Evolutionary conservation across 306 rosid genomes (phyloP), one percentile per base, ranked within the genome.

Genomic region (Prunus salicina): DNA sequence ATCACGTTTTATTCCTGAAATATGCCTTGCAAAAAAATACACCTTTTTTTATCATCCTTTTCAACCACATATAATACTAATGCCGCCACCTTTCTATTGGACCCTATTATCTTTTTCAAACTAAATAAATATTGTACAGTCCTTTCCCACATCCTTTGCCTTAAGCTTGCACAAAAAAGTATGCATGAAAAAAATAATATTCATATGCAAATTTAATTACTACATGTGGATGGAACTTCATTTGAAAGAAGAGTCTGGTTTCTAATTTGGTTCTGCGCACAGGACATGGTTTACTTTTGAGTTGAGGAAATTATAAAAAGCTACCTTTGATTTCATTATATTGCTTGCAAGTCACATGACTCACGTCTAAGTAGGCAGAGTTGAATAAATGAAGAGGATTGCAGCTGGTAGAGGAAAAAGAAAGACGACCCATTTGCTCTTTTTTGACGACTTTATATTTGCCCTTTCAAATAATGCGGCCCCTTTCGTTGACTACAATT

Each of bases 1-100:
- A 82, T 75, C 88, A 80, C 79, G 75, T 82, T 84, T 81, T 72
- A 53, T 6, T 71, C 20, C 69, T 52, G 61, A 16, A 22, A n/a
- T 72, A 67, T 72, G 43, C 62, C 75, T 64, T 53, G 69, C 73
- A 53, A 19, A 69, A n/a, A 64, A 61, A 8, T 15, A 63, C 7
- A 47, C 27, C 51, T 13, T 49, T 74, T 60, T 18, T 30, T 47
- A 8, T 6, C 52, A 67, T 55, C 67, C n/a, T 65, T 65, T n/a
- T 24, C 6, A 43, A 30, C 6, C 20, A 10, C 38, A 60, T 10
- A 13, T 47, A 47, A 12, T 13, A 12, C 3, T 47, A 47, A 47
- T 47, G 43, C 43, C 43, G 9, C 43, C 43, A 12, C 15, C 15
- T 61, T 61, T 61, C 30, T 24, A 24, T 11, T 24, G 34, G 64